Base-by-base conservation (phyloP, 371 early-diverging fungal genomes). In the Mucor indicus region DNA sequence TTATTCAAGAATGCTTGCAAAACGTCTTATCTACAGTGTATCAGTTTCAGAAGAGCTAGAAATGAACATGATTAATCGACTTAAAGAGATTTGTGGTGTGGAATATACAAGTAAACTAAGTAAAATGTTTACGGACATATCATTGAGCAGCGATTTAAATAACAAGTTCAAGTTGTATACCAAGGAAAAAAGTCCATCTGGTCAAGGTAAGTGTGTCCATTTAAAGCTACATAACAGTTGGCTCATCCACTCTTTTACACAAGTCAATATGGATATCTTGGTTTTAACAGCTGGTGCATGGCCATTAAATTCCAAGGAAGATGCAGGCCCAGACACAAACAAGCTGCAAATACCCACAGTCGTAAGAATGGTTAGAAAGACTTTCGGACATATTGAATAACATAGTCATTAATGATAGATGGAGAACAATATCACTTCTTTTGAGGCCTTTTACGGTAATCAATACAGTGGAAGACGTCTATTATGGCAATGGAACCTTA, bases 51-150 rank as follows among this genome's bases (percentile, higher is more conserved):
- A 90, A 48, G 94, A 96, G 53, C 71, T 86, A 38, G 96, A 96
- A 64, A 79, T 81, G 22, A 81, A 77, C 21, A 92, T 92, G 90
- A 90, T 93, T 16, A 81, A 87, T 7, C 80, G 81, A 44, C 72
- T 92, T 23, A 89, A 91, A 72, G 95, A 92, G 47, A 90, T 91
- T 11, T 92, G 93, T 59, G 96, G 96, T 20, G 84, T 85, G 19
- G 96, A 96, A 68, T 95, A 93, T 69, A 94, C 93, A 1, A 78
- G 79, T 51, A 94, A 92, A 64, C 72, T 96, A 38, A 85, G 89
- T 64, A 84, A 89, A 46, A 95, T 96, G 96, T 95, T 95, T 57
- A 85, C 84, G 4, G 97, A 96, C 54, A 89, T 96, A 59, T 79
- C 83, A 4, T 55, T 94, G 5, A 91, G 92, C 61, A 85, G 83